Evolutionary conservation across 1,284 basidiomycete species (phyloP).

Genomic region (Somion occarium): DNA sequence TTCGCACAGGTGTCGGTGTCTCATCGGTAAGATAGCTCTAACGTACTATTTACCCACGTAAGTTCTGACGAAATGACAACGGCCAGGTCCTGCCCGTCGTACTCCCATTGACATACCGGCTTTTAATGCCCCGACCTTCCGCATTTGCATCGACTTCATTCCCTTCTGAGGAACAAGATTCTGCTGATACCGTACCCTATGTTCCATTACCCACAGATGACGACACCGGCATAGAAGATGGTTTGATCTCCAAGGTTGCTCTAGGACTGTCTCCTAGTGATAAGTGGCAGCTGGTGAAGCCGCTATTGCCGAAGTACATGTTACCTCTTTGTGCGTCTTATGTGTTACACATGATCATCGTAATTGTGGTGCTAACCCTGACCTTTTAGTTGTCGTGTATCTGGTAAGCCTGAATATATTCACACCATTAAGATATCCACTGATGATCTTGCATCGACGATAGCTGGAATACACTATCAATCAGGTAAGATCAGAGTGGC

Average conservation of each 20-base stretch:
- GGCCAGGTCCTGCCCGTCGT: conserved; percentile 71
- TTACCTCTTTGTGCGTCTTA: conserved; percentile 65
- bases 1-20: conserved; percentile 77
- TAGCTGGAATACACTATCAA: conserved; percentile 94
- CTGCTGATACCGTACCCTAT: conserved; percentile 38
- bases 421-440: not conserved
- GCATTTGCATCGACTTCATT: conserved; percentile 34
- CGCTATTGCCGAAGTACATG: conserved; percentile 77
- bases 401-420: conserved; percentile 41
- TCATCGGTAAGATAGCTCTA: conserved; percentile 52
- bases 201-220: conserved; percentile 45
- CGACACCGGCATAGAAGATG: conserved; percentile 14
- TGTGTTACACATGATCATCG: not conserved
- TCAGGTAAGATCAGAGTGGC: conserved; percentile 45
- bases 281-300: conserved; percentile 73
- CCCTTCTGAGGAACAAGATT: conserved; percentile 31
- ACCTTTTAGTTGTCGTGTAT: conserved; percentile 65
- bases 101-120: conserved; percentile 69
- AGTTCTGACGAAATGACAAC: not conserved
- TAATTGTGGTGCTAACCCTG: not conserved
- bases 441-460: conserved; percentile 10
- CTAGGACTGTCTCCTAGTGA: conserved; percentile 59
- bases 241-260: conserved; percentile 19
- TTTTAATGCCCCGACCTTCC: conserved; percentile 63
- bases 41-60: not conserved